Conservation (phyloP, 2,329 filamentous ascomycete species). For the Clarireedia hainanense region DNA sequence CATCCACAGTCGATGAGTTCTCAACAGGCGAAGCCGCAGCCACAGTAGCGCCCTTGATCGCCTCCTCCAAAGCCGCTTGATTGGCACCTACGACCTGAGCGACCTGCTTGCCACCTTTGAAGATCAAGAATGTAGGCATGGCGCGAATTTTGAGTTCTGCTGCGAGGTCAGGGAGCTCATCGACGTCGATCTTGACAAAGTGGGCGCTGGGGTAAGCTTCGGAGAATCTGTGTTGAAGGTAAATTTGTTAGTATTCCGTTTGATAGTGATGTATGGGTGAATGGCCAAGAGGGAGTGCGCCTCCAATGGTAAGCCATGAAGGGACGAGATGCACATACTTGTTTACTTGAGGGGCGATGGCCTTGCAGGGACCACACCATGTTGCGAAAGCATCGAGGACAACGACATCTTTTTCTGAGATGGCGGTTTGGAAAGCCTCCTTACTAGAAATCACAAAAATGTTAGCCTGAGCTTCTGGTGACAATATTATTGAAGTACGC, state of each 20-base stretch:
- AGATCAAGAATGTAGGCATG: conserved; percentile 88
- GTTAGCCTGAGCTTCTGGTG: conserved; percentile 17
- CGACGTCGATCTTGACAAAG: conserved; percentile 91
- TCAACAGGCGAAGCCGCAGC: background rate
- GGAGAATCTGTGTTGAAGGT: conserved; percentile 44
- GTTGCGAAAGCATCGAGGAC: conserved; percentile 81
- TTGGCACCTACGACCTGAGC: conserved; percentile 74
- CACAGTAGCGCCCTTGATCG: conserved; percentile 15
- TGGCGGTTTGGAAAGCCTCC: conserved; percentile 47
- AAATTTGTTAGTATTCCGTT: conserved; percentile 7
- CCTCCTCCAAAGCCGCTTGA: conserved; percentile 53
- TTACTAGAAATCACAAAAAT: conserved; percentile 36
- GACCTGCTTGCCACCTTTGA: conserved; percentile 69
- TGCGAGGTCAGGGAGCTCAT: conserved; percentile 67
- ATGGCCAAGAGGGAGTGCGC: background rate
- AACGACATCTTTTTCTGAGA: conserved; percentile 52
- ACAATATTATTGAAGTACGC: background rate
- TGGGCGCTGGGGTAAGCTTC: conserved; percentile 50
- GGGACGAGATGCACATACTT: conserved; percentile 40
- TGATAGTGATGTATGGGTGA: conserved; percentile 15
- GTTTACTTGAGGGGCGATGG: conserved; percentile 69
- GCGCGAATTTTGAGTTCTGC: conserved; percentile 74
- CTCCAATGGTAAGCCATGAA: background rate
- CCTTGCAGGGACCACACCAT: conserved; percentile 95
- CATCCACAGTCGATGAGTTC: background rate